Evolutionary conservation across 257 asterid species (phyloP), one percentile per base, ranked within the genome.

Genomic region (Gentiana straminea): DNA sequence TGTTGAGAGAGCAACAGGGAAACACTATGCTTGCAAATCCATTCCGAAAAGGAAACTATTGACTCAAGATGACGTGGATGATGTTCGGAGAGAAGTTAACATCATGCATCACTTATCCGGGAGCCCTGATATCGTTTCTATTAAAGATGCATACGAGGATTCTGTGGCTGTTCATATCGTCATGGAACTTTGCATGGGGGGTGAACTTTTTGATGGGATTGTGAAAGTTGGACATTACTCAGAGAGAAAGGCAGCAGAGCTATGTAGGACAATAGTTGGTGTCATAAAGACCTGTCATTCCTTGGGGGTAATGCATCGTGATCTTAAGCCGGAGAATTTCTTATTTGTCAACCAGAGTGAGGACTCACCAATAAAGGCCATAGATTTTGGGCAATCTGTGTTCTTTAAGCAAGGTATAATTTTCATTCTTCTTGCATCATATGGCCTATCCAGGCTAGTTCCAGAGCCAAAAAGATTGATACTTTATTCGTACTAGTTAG

Each of bases 101-200:
- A 89, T 89, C 47, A 86, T 89, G 97, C 95, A 89, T 66, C 95
- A 89, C 67, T 66, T 89, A 60, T 85, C 95, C 0, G 97, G 94
- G 46, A 79, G 75, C 51, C 88, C 90, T 1, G 81, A 75, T 44
- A 83, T 89, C 32, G 84, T 89, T 61, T 71, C 86, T 12, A 89
- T 89, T 43, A 81, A 80, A 54, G 95, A 89, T 52, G 92, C 97
- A 8, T 86, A 81, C 52, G 97, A 89, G 75, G 97, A 89, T 62
- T 76, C 94, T 2, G 81, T 84, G 39, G 90, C 93, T 3, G 94
- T 89, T 63, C 95, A 86, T 64, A 75, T 89, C 5, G 86, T 89
- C 52, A 89, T 89, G 97, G 97, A 89, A 62, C 82, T 89, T 9
- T 89, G 97, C 68, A 71, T 82, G 0, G 97, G 97, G 1, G 97